Conservation (phyloP, 1,284 basidiomycete species). For the Salmacisia buchloeana region DNA sequence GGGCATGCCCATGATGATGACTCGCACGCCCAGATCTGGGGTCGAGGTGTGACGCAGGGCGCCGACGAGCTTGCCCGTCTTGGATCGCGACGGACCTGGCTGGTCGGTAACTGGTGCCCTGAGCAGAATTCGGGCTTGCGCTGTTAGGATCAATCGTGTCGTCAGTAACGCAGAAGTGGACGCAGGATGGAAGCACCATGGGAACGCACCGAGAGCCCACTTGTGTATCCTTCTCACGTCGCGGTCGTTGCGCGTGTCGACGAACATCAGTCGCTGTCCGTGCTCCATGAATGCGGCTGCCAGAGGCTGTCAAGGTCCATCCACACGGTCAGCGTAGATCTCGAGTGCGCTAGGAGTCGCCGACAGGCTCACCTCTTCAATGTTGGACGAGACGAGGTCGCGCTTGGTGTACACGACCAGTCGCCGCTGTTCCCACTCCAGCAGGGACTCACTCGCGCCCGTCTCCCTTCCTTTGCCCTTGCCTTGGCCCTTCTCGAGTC, state of each 20-base stretch:
- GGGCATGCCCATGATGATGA: constrained; percentile 70
- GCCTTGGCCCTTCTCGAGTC: neutral
- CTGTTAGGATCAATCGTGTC: neutral
- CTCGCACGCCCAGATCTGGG: constrained; percentile 43
- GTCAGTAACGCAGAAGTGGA: too few relatives aligned
- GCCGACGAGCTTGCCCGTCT: constrained; percentile 28
- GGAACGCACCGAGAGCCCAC: constrained; percentile 42
- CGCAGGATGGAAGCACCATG: neutral
- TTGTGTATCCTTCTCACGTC: constrained; percentile 54
- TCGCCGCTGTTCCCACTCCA: constrained; percentile 52
- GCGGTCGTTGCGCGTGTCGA: constrained; percentile 53
- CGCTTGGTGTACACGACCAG: constrained; percentile 89
- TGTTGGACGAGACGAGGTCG: constrained; percentile 79
- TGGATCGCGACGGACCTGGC: neutral
- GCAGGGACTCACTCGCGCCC: constrained; percentile 58
- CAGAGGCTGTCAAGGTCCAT: constrained; percentile 48
- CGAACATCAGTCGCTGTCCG: constrained; percentile 56
- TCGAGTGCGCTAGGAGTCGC: too few relatives aligned
- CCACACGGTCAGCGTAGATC: constrained; percentile 61
- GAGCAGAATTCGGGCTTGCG: neutral
- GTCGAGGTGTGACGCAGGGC: constrained; percentile 45
- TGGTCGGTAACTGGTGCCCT: neutral
- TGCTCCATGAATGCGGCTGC: constrained; percentile 52
- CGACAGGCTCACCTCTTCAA: constrained; percentile 55
- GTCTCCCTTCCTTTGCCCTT: neutral